These are phyloP conservation scores for Russula earlei DNA, from an alignment of 768 basidiomycete species.

Conservation along the genomic window DNA sequence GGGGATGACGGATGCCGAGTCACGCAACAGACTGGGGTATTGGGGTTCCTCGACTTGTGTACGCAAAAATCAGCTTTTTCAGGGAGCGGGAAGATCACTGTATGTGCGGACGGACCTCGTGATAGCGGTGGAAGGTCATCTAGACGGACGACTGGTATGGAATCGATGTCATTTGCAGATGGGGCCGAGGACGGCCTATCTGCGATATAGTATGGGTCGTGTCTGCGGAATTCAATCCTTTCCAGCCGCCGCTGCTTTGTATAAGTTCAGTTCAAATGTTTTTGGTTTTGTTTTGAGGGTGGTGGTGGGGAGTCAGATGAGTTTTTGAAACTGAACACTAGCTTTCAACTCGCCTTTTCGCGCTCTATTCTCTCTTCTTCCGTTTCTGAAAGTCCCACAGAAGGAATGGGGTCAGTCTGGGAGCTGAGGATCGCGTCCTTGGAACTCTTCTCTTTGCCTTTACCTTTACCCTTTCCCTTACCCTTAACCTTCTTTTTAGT, in stretches of 20 bases:
- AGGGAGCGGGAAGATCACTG: neutral
- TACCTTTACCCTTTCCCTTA: slow-evolving; percentile 40
- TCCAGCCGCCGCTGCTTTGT: slow-evolving; percentile 58
- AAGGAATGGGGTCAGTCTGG: neutral
- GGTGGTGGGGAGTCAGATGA: neutral
- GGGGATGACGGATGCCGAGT: neutral
- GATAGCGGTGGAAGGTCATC: slow-evolving; percentile 53
- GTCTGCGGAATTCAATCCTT: slow-evolving; percentile 61
- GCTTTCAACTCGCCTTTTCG: slow-evolving; percentile 46
- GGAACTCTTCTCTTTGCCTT: slow-evolving; percentile 32
- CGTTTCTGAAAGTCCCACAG: slow-evolving; percentile 35
- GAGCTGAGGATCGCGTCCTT: slow-evolving; percentile 29
- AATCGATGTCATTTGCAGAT: slow-evolving; percentile 59
- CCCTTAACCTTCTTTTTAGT: slow-evolving; percentile 30
- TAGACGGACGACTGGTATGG: slow-evolving; percentile 82
- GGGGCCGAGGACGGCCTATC: slow-evolving; percentile 43
- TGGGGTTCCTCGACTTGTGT: neutral
- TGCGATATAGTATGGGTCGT: slow-evolving; percentile 88
- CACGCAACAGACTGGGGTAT: slow-evolving; percentile 16
- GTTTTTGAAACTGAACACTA: neutral
- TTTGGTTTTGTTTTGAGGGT: too few species aligned
- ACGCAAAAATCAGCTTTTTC: neutral
- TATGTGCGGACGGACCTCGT: slow-evolving; percentile 23
- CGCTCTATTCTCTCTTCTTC: slow-evolving; percentile 44
- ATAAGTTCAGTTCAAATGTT: too few species aligned